phyloP scores from a whole-genome alignment of 1,284 basidiomycete species.

The Sporisorium reilianum region DNA sequence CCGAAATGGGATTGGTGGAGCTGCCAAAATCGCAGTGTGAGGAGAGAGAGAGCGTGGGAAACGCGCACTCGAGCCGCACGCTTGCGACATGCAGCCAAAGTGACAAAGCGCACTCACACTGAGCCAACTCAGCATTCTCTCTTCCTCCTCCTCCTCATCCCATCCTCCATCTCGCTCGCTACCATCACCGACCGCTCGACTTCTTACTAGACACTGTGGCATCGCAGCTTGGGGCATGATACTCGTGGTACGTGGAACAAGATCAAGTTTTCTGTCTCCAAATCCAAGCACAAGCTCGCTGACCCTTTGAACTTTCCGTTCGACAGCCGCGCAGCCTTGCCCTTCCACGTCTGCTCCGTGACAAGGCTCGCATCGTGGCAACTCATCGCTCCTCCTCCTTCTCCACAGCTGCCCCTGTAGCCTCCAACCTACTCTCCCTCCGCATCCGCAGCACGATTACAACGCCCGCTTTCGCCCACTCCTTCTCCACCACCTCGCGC shows the following conservation, averaged over 20 bases:
- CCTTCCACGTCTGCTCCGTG: conserved; percentile 43
- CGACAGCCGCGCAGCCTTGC: conserved; percentile 35
- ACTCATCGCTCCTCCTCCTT: conserved; percentile 15
- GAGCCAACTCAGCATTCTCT: background rate
- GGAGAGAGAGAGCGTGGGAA: background rate
- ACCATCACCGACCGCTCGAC: background rate
- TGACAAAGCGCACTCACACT: conserved; percentile 9
- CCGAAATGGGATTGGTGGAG: conserved; percentile 1
- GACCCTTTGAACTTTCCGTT: too few species aligned
- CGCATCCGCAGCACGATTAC: background rate
- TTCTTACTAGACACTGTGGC: background rate
- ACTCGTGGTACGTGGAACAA: conserved; percentile 16
- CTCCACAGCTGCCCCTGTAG: background rate
- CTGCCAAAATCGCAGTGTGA: background rate
- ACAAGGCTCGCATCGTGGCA: conserved; percentile 27
- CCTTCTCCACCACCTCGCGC: conserved; percentile 7
- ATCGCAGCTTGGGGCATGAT: conserved; percentile 42
- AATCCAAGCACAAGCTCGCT: conserved; percentile 6
- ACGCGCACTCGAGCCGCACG: background rate
- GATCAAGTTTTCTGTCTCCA: background rate
- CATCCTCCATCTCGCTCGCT: background rate
- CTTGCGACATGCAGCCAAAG: too few species aligned
- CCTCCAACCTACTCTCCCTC: background rate
- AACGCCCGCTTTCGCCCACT: background rate
- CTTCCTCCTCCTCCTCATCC: background rate